Percentiles rank a stretch among this genome's conserved stretches.
Evolutionary conservation across 192 early-diverging fungal species (phyloP).

Genomic region (Rhizoclosmatium globosum): DNA sequence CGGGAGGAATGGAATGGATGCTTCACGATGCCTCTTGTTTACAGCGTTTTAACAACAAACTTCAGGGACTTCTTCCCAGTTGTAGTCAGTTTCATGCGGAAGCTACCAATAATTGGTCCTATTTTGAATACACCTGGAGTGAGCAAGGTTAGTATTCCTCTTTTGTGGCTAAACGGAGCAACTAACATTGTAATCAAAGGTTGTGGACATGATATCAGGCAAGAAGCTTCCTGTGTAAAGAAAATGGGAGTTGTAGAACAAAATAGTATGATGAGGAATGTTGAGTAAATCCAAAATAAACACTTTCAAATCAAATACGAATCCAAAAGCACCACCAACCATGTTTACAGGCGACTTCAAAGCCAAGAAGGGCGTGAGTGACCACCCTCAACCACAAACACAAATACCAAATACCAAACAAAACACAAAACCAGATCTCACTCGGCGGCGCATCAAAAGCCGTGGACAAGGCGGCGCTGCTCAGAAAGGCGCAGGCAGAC

Average conservation of each 20-base stretch:
- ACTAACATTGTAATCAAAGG: slow-evolving; percentile 33
- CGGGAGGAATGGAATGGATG: neutral
- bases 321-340: too few species aligned
- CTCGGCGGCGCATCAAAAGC: slow-evolving; percentile 76
- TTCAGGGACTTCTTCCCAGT: slow-evolving; percentile 97
- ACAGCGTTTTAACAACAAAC: neutral
- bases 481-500: slow-evolving; percentile 76
- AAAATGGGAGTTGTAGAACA: neutral
- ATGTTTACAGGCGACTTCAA: too few species aligned
- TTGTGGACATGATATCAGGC: slow-evolving; percentile 60
- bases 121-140: slow-evolving; percentile 86
- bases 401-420: too few species aligned
- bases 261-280: too few species aligned
- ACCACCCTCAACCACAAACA: too few species aligned
- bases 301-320: too few species aligned
- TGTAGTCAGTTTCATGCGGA: slow-evolving; percentile 85
- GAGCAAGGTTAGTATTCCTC: slow-evolving; percentile 62
- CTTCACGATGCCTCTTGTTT: neutral
- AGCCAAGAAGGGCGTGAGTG: too few species aligned
- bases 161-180: neutral
- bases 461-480: slow-evolving; percentile 71
- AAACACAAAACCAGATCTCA: slow-evolving; percentile 63
- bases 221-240: slow-evolving; percentile 67
- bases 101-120: slow-evolving; percentile 89
- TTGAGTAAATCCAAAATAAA: too few species aligned